Conservation (phyloP, 768 basidiomycete genomes). For the Leucosporidium scottii region DNA sequence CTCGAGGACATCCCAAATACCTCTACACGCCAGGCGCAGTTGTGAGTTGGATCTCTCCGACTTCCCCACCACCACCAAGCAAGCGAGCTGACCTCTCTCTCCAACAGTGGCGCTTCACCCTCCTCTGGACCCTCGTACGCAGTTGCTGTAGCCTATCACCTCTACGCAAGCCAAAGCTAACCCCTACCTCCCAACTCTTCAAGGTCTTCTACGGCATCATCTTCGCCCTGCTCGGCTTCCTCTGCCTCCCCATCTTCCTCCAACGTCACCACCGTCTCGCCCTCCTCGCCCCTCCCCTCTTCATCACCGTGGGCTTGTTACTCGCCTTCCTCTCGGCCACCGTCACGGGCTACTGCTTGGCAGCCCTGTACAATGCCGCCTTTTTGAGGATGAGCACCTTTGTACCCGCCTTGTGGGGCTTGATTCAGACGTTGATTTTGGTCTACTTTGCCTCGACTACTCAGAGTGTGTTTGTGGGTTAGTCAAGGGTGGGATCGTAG, state of each 20-base stretch:
- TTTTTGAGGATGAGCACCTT: constrained; percentile 11
- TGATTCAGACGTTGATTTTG: background rate
- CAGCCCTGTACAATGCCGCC: constrained; percentile 19
- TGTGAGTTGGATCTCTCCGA: no score
- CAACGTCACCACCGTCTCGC: constrained; percentile 7
- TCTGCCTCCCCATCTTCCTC: constrained; percentile 6
- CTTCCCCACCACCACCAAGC: no score
- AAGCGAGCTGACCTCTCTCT: no score
- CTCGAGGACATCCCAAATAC: background rate
- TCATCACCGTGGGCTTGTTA: background rate
- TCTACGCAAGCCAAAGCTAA: no score
- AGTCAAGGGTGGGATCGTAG: background rate
- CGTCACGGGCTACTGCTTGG: constrained; percentile 9
- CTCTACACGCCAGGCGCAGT: constrained; percentile 8
- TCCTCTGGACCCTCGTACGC: constrained; percentile 12
- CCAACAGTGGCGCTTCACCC: constrained; percentile 5
- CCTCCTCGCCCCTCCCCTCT: constrained; percentile 6
- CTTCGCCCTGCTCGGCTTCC: background rate
- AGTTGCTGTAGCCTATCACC: no score
- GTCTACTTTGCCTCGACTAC: background rate
- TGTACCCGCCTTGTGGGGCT: constrained; percentile 6
- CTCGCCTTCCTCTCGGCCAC: constrained; percentile 11
- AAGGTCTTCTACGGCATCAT: constrained; percentile 4
- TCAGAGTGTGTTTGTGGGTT: background rate
- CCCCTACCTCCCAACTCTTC: no score